Conservation (phyloP, 2,329 filamentous ascomycete species). For the Aspergillus oerlinghausenensis region DNA sequence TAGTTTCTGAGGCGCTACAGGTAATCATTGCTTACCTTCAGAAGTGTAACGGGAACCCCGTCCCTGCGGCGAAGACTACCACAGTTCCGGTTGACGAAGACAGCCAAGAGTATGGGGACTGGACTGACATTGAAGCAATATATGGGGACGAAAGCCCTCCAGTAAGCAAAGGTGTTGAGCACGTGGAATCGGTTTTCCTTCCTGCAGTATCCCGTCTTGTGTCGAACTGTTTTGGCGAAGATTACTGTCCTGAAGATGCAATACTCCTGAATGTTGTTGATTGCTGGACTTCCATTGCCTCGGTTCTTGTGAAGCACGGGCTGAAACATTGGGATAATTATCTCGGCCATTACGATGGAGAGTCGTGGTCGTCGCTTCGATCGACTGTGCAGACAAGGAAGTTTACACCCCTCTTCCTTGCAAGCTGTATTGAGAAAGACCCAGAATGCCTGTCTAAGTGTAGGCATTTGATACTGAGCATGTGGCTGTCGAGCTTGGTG, state of each 20-base stretch:
- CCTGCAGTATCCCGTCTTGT: slow-evolving; percentile 50
- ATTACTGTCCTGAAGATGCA: slow-evolving; percentile 50
- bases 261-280: slow-evolving; percentile 51
- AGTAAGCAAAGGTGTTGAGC: slow-evolving; percentile 22
- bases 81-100: slow-evolving; percentile 48
- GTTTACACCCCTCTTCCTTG: slow-evolving; percentile 44
- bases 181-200: slow-evolving; percentile 43
- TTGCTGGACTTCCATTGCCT: slow-evolving; percentile 51
- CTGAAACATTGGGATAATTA: slow-evolving; percentile 53
- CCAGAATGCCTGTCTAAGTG: slow-evolving; percentile 41
- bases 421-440: slow-evolving; percentile 42
- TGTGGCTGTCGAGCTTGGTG: slow-evolving; percentile 53
- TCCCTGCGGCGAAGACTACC: slow-evolving; percentile 16
- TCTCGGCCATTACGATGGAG: slow-evolving; percentile 49
- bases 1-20: slow-evolving; percentile 48
- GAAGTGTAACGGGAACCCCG: slow-evolving; percentile 23
- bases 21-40: slow-evolving; percentile 42
- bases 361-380: slow-evolving; percentile 46
- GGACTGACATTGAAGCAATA: slow-evolving; percentile 49
- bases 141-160: slow-evolving; percentile 27
- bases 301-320: slow-evolving; percentile 43
- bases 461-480: slow-evolving; percentile 45
- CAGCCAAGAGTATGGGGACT: slow-evolving; percentile 62
- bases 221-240: slow-evolving; percentile 59
- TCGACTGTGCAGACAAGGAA: slow-evolving; percentile 45